phyloP scores from a whole-genome alignment of 768 basidiomycete genomes.

The Tulasnella sp. region DNA sequence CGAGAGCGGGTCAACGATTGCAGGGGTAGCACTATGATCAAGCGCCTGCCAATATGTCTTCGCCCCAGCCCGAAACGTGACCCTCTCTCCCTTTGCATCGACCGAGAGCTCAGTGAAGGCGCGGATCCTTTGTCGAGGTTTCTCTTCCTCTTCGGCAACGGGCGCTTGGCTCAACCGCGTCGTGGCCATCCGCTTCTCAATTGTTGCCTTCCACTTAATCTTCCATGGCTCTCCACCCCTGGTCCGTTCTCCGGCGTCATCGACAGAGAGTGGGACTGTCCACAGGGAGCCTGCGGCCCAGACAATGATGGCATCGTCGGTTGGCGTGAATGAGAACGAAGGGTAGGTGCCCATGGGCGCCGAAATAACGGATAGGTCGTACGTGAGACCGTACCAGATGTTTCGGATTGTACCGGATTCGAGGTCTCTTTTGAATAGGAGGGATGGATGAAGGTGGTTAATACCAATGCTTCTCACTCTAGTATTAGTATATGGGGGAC shows the following conservation, averaged over 20 bases:
- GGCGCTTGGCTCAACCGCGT: conserved; percentile 41
- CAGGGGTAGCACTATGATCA: too few relatives aligned
- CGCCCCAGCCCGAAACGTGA: conserved; percentile 60
- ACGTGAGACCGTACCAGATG: conserved; percentile 57
- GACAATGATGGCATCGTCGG: conserved; percentile 49
- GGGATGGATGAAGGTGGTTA: neutral
- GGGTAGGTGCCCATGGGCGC: conserved; percentile 76
- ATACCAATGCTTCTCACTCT: neutral
- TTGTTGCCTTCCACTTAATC: conserved; percentile 33
- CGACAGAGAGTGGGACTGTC: conserved; percentile 44
- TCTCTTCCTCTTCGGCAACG: conserved; percentile 42
- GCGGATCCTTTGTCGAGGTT: conserved; percentile 42
- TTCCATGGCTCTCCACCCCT: conserved; percentile 30
- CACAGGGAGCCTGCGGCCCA: conserved; percentile 68
- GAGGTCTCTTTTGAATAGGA: conserved; percentile 41
- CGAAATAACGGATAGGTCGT: conserved; percentile 50
- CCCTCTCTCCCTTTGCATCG: conserved; percentile 41
- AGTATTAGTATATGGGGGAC: conserved; percentile 19
- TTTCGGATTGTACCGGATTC: conserved; percentile 52
- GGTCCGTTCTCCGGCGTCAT: conserved; percentile 42
- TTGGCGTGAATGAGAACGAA: conserved; percentile 56
- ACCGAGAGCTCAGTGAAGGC: conserved; percentile 52
- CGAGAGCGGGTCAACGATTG: neutral
- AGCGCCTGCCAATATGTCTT: conserved; percentile 39
- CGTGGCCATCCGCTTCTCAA: conserved; percentile 53